Evolutionary conservation across 441 rosid species (phyloP).

Genomic region (Arabidopsis hybrid): DNA sequence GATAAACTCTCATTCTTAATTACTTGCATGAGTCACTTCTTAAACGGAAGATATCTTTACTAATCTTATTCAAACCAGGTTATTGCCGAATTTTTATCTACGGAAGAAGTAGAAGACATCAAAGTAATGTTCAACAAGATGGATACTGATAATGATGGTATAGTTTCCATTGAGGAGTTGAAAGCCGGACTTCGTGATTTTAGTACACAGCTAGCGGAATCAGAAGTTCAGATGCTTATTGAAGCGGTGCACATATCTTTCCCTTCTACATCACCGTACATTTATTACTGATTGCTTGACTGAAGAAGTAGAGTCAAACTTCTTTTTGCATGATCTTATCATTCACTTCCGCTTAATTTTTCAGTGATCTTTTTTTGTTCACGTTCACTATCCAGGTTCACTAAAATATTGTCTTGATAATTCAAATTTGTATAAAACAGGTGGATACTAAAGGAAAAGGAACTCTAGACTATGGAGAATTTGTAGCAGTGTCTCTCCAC

Average conservation of each 20-base stretch:
- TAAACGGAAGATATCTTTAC: constrained; percentile 30
- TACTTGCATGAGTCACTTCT: constrained; percentile 22
- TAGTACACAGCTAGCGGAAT: constrained; percentile 86
- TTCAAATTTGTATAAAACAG: constrained; percentile 51
- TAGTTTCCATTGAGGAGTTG: constrained; percentile 83
- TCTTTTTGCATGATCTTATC: constrained; percentile 2
- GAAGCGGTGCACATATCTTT: constrained; percentile 82
- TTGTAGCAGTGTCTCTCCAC: constrained; percentile 93
- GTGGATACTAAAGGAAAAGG: constrained; percentile 95
- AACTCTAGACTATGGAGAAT: constrained; percentile 89
- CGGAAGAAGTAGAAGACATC: constrained; percentile 92
- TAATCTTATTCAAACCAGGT: constrained; percentile 57
- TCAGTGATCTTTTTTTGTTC: not conserved
- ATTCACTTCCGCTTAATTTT: constrained; percentile 13
- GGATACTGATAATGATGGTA: constrained; percentile 89
- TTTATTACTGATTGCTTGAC: constrained; percentile 15
- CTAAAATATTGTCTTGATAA: constrained; percentile 12
- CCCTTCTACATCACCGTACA: constrained; percentile 25
- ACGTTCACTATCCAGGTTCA: not conserved
- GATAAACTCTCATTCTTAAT: constrained; percentile 15
- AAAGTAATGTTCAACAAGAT: constrained; percentile 92
- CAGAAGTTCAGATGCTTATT: constrained; percentile 94
- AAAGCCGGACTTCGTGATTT: constrained; percentile 82
- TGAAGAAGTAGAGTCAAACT: constrained; percentile 21
- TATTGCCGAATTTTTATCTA: constrained; percentile 93